Conservation (phyloP, 768 basidiomycete species). For the Daedaleopsis nitida region DNA sequence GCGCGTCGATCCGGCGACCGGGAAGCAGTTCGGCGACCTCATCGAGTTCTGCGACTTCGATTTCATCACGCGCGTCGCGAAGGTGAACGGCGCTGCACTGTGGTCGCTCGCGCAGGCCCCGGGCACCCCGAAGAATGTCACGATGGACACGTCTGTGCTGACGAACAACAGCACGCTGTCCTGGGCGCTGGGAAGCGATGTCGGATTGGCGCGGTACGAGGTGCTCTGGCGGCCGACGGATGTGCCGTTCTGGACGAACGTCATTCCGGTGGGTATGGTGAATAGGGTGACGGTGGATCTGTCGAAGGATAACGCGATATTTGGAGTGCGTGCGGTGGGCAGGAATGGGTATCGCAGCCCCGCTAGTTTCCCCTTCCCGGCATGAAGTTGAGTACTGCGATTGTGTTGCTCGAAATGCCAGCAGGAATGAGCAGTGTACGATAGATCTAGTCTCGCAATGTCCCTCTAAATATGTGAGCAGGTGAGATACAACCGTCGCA, state of each 20-base stretch:
- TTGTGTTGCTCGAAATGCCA: background rate
- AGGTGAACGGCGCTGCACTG: conserved; percentile 53
- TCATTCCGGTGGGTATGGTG: conserved; percentile 49
- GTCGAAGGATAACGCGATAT: conserved; percentile 54
- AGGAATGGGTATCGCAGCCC: conserved; percentile 55
- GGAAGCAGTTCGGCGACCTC: conserved; percentile 59
- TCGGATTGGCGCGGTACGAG: conserved; percentile 47
- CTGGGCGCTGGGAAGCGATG: conserved; percentile 46
- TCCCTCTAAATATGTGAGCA: too few relatives aligned
- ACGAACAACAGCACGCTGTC: conserved; percentile 56
- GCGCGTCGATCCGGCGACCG: conserved; percentile 43
- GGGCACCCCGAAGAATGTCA: conserved; percentile 51
- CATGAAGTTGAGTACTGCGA: background rate
- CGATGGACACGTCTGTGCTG: conserved; percentile 47
- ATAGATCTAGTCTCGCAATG: background rate
- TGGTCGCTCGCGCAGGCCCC: conserved; percentile 63
- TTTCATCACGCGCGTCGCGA: conserved; percentile 50
- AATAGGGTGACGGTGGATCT: conserved; percentile 42
- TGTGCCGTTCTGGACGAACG: conserved; percentile 49
- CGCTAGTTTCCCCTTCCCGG: conserved; percentile 39
- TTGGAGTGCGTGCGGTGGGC: conserved; percentile 52
- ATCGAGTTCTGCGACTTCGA: conserved; percentile 55
- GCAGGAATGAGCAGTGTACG: background rate
- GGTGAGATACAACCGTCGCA: too few relatives aligned
- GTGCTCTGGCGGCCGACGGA: conserved; percentile 53